Base-by-base conservation (phyloP, 2,329 filamentous ascomycete genomes). In the Colletotrichum paranaense region DNA sequence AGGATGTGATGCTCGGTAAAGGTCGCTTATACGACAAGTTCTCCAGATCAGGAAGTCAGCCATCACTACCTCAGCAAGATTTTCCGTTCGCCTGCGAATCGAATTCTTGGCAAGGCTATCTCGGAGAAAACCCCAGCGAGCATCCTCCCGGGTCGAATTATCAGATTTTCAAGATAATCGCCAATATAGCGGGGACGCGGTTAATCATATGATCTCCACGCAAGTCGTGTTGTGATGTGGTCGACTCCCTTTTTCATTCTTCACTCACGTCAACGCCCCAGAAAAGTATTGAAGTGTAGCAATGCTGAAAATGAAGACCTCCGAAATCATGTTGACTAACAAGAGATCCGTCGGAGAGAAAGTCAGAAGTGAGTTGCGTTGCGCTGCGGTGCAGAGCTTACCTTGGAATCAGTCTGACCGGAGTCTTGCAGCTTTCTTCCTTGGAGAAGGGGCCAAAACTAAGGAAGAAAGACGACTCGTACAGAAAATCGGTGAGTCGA, bases 401-500 rank as follows among this genome's bases (percentile, higher is more conserved):
- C 30, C 30, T 30, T 30, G 30, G 22, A 26, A 57, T 62, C 16
- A 62, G 19, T 11, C 24, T 16, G 16, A n/a, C 4, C 0, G 57
- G 7, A n/a, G 1, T 30, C 30, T 30, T 32, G 22, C 11, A 75
- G 73, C 58, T n/a, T 75, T 70, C 62, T 75, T 75, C 30, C 30
- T 75, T 1, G 73, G 70, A 9, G 70, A 68, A 9, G 70, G 62
- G 19, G 58, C 73, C 30, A 65, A 73, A 19, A 60, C 46, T 22
- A 76, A 69, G 52, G 79, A 80, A 3, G 79, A 81, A n/a, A 76
- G 75, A 2, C 74, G 74, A 4, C 77, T 81, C 0, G 76, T 81
- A 1, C 75, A 76, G 8, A 81, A 81, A 56, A 63, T 80, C n/a
- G 78, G 80, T 80, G 60, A 1, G 65, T 52, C 0, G 26, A 5